These are phyloP conservation scores for Fonsecaea pugnacius DNA, from an alignment of 2,329 filamentous ascomycete genomes.

Conservation along the genomic window DNA sequence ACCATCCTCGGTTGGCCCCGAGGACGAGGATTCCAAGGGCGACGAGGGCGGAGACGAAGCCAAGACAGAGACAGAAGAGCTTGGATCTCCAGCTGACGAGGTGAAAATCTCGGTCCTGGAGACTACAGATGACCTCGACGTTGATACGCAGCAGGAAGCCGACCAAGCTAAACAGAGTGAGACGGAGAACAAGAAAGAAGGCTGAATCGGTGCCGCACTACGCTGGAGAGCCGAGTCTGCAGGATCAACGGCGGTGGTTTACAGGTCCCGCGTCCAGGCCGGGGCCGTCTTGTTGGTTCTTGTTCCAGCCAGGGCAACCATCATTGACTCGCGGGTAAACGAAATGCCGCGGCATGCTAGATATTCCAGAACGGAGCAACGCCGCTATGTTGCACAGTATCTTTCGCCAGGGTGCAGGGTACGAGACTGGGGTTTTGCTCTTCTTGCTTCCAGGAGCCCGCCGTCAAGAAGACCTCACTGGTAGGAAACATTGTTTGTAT, in stretches of 20 bases:
- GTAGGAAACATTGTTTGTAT: not conserved
- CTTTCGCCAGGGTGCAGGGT: not conserved
- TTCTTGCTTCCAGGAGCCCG: not conserved
- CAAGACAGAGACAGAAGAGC: not conserved
- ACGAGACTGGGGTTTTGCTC: not conserved
- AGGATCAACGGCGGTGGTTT: not conserved
- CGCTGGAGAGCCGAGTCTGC: not conserved
- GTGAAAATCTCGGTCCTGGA: slow-evolving; percentile 10
- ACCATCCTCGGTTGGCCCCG: not conserved
- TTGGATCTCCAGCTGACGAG: not conserved
- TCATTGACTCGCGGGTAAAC: not conserved
- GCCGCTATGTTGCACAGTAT: not conserved
- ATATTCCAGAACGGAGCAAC: not conserved
- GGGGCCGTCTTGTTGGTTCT: not conserved
- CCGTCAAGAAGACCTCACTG: not conserved
- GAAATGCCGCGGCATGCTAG: not conserved
- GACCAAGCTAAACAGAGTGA: slow-evolving; percentile 4
- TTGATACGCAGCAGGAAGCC: slow-evolving; percentile 1
- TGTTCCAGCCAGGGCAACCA: not conserved
- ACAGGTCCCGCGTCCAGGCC: not conserved
- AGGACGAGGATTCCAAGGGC: not conserved
- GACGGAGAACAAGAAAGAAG: not conserved
- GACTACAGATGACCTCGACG: slow-evolving; percentile 5
- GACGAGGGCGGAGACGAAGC: not conserved
- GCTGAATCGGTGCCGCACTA: not conserved